phyloP scores from a whole-genome alignment of 164 flowering plant species.

The Chimonanthus salicifolius region DNA sequence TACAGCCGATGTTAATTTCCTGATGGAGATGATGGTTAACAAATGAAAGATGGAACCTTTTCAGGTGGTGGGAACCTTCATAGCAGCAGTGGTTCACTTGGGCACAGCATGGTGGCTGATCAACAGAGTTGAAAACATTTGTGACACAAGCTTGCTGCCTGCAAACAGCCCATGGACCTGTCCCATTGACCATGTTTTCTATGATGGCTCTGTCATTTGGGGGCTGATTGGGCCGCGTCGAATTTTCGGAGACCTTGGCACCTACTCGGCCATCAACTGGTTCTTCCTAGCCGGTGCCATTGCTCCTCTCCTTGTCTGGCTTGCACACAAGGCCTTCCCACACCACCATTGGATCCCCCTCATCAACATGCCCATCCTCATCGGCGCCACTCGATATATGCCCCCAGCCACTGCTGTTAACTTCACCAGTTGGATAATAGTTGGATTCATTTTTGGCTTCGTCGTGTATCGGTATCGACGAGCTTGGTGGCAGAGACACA shows the following conservation, averaged over 20 bases:
- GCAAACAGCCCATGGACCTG: conserved; percentile 74
- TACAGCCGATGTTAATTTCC: too few species aligned
- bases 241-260: conserved; percentile 69
- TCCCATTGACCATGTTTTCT: conserved; percentile 63
- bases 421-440: conserved; percentile 56
- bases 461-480: conserved; percentile 53
- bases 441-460: conserved; percentile 63
- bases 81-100: conserved; percentile 53
- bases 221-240: conserved; percentile 76
- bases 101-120: conserved; percentile 92
- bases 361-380: conserved; percentile 70
- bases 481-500: conserved; percentile 66
- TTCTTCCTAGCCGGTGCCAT: conserved; percentile 75
- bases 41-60: conserved; percentile 1
- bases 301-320: conserved; percentile 64
- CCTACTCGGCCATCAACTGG: conserved; percentile 56
- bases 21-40: neutral
- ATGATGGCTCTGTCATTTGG: conserved; percentile 86
- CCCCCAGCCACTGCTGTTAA: conserved; percentile 82
- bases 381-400: conserved; percentile 58
- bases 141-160: conserved; percentile 32
- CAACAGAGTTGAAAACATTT: conserved; percentile 53
- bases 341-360: conserved; percentile 65
- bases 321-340: conserved; percentile 58
- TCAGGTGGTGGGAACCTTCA: conserved; percentile 67